Evolutionary conservation across 768 basidiomycete genomes (phyloP), one percentile per base, ranked within the genome.

Genomic region (Amanita muscaria): DNA sequence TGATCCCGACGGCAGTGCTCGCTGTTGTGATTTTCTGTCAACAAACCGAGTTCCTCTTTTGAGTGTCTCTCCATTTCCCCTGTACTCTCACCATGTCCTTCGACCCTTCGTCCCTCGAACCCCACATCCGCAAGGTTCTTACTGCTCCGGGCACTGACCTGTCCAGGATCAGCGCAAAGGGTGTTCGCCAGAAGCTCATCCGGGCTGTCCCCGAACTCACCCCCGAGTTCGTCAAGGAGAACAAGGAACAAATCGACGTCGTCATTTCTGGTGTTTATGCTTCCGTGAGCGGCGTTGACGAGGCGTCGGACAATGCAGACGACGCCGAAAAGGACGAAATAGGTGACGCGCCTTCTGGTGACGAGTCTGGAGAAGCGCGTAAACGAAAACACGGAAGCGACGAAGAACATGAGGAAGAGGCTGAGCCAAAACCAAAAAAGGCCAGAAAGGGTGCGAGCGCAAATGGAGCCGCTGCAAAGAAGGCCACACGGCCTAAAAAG

Each of bases 81-180:
- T 36, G 34, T 22, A 37, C 50, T n/a, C n/a, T n/a, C n/a, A 46
- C 36, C 45, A 83, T 82, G 80, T 55, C 56, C 48, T 67, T 76
- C 55, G 70, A 81, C 56, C 65, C 79, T 37, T 54, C 59, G 48
- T 62, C 69, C 47, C 70, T 88, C 51, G 74, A 79, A 60, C 70
- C 73, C 10, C 70, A 66, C 48, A 82, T 91, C 57, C 71, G 69
- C 51, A 65, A 69, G 47, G 87, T 91, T 59, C 77, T 91, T 41
- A 70, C 76, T 23, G 80, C 82, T 15, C 88, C 88, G 3, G 80
- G 77, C 37, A 82, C 76, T 37, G 84, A 91, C 69, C 72, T 91
- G 55, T 49, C 69, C 36, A 84, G 82, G 36, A 87, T 91, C 62
- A 86, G 80, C 59, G 91, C 90, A 36, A 94, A 89, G 66, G 80